Evolutionary conservation across 768 basidiomycete species (phyloP), one percentile per base, ranked within the genome.

Genomic region (Lentinula detonsa): DNA sequence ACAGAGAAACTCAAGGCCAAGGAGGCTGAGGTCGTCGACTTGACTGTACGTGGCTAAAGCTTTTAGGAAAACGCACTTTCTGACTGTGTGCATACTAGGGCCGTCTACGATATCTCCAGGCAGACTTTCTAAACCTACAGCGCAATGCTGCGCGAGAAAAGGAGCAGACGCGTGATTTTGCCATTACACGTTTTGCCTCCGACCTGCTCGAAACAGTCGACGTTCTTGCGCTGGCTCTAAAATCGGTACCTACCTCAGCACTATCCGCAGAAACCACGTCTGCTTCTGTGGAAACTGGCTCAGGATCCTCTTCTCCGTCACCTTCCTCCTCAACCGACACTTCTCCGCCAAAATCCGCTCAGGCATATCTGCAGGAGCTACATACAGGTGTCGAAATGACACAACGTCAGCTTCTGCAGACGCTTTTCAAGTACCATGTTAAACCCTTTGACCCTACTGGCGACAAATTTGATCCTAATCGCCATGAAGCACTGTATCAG

Each of bases 41-140:
- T 94, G 63, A 92, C 87, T 64, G 93, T 94, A 68, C 66, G 90
- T 76, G 40, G 23, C n/a, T 28, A 58, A 57, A 28, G 31, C 57
- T 46, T 39, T 21, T 18, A 34, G 31, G 5, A n/a, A 21, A 9
- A 31, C 28, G 28, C 28, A 46, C 57, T 52, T 39, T 23, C 40
- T 11, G 35, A 31, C 50, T 54, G 59, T 61, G 65, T 50, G 5
- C 65, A 61, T 8, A 42, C 18, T 72, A 97, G 96, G 82, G 87
- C 71, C 91, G 94, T 64, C 80, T 97, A 67, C 87, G 90, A 51
- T 97, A 98, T 71, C 80, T 92, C 61, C 90, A 95, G 70, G 97
- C 97, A 67, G 97, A 99, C 76, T 95, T 94, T 75, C 77, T 96
- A 48, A 99, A 98, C 74, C 81, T 97, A 48, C 94, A 95, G 71